phyloP scores from a whole-genome alignment of 2,329 filamentous ascomycete species.

The Venturia effusa region DNA sequence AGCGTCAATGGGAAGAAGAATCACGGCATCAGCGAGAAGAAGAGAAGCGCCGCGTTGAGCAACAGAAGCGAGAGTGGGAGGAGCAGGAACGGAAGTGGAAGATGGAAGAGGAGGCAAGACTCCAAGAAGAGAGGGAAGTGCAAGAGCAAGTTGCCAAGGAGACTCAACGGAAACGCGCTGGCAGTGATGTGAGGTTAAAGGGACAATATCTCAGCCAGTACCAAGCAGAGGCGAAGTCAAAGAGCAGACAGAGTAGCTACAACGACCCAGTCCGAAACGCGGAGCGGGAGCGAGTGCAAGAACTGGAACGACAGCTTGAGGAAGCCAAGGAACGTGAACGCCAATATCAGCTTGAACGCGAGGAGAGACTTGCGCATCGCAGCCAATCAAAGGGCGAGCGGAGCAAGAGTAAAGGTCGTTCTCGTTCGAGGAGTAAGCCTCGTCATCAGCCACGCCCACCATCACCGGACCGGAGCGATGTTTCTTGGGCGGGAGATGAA shows the following conservation, averaged over 20 bases:
- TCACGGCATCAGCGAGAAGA: conserved; percentile 47
- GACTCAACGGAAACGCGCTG: conserved; percentile 42
- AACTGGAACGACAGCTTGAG: conserved; percentile 66
- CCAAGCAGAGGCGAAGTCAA: conserved; percentile 52
- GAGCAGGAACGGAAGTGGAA: conserved; percentile 70
- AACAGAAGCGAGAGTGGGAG: conserved; percentile 65
- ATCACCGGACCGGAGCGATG: conserved; percentile 41
- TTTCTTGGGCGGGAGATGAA: conserved; percentile 56
- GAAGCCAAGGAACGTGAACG: conserved; percentile 56
- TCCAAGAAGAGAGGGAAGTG: conserved; percentile 61
- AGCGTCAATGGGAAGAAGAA: conserved; percentile 56
- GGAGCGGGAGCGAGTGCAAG: conserved; percentile 53
- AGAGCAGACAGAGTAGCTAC: conserved; percentile 27
- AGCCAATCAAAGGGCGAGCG: conserved; percentile 18
- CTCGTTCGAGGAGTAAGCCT: conserved; percentile 24
- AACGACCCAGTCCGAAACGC: conserved; percentile 27
- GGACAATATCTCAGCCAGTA: conserved; percentile 85
- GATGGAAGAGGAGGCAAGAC: conserved; percentile 60
- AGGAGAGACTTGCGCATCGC: conserved; percentile 34
- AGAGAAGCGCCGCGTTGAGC: conserved; percentile 48
- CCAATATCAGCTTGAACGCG: conserved; percentile 51
- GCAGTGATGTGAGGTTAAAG: conserved; percentile 57
- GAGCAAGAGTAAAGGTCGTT: conserved; percentile 22
- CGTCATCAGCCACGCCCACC: conserved; percentile 22
- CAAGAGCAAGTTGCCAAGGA: conserved; percentile 58